phyloP scores from a whole-genome alignment of 163 green algal genomes.

The Prototheca cutis region DNA sequence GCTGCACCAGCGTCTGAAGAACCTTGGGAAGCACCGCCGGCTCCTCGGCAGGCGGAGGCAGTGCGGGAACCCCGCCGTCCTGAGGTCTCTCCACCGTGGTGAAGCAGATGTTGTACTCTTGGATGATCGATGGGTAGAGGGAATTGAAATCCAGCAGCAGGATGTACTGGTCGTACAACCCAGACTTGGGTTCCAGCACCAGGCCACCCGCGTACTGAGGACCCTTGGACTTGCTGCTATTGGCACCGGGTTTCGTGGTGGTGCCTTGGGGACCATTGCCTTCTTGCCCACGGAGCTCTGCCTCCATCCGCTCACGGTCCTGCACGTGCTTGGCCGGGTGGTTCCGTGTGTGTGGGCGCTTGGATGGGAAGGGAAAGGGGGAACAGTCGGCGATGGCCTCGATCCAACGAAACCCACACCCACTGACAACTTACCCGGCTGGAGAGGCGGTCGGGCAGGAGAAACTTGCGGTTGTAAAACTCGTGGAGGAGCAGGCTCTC shows the following conservation, averaged over 20 bases:
- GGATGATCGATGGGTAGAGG: slow-evolving; percentile 99
- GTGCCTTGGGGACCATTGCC: no score
- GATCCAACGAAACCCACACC: not conserved
- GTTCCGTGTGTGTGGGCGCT: not conserved
- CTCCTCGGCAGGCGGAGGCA: slow-evolving; percentile 40
- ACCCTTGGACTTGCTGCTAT: slow-evolving; percentile 34
- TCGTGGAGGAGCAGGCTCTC: slow-evolving; percentile 98
- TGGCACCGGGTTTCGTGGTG: no score
- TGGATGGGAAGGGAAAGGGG: no score
- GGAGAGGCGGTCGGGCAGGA: slow-evolving; percentile 78
- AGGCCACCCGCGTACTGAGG: slow-evolving; percentile 80
- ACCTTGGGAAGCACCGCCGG: slow-evolving; percentile 49
- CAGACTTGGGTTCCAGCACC: slow-evolving; percentile 96
- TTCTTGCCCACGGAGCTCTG: no score
- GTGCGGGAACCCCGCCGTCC: slow-evolving; percentile 43
- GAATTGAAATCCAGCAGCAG: slow-evolving; percentile 99
- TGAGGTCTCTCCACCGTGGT: slow-evolving; percentile 73
- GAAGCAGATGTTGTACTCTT: slow-evolving; percentile 99
- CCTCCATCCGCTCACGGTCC: slow-evolving; percentile 45
- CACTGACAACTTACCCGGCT: not conserved
- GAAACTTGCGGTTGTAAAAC: slow-evolving; percentile 93
- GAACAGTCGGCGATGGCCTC: not conserved
- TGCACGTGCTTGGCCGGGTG: slow-evolving; percentile 1
- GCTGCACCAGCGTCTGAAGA: slow-evolving; percentile 65
- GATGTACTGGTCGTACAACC: slow-evolving; percentile 95